These are phyloP conservation scores for Fusarium gaditjirri DNA, from an alignment of 2,329 filamentous ascomycete genomes.

Conservation along the genomic window DNA sequence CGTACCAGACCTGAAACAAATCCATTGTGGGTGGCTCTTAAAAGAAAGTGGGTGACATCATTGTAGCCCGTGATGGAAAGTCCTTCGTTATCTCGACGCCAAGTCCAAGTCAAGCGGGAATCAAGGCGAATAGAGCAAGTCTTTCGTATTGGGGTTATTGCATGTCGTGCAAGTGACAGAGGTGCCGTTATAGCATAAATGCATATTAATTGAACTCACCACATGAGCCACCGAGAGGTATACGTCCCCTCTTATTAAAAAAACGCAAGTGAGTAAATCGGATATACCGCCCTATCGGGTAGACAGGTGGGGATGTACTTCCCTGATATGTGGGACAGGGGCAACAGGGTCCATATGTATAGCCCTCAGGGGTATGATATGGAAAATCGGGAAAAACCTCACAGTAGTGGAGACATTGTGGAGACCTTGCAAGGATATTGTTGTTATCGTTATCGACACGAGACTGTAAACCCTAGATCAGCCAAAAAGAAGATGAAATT, in stretches of 20 bases:
- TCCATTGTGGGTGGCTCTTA: neutral
- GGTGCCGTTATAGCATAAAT: neutral
- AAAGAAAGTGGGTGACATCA: neutral
- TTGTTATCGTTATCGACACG: no score
- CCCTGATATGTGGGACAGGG: neutral
- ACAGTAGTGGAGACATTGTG: no score
- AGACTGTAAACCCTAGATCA: no score
- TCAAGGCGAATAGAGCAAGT: neutral
- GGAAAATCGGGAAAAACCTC: no score
- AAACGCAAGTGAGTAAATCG: neutral
- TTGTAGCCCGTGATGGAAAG: neutral
- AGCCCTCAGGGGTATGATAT: no score
- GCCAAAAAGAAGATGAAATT: no score
- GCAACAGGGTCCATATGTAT: no score
- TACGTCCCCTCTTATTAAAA: neutral
- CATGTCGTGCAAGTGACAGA: neutral
- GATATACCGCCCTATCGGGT: neutral
- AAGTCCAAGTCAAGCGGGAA: neutral
- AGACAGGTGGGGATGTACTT: neutral
- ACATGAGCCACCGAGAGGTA: neutral
- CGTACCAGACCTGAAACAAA: neutral
- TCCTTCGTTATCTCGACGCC: neutral
- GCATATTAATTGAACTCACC: neutral
- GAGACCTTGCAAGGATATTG: no score
- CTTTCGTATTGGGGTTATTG: fast-evolving